Conservation (phyloP, 108 stramenopile genomes). For the Nitzschia putrida region DNA sequence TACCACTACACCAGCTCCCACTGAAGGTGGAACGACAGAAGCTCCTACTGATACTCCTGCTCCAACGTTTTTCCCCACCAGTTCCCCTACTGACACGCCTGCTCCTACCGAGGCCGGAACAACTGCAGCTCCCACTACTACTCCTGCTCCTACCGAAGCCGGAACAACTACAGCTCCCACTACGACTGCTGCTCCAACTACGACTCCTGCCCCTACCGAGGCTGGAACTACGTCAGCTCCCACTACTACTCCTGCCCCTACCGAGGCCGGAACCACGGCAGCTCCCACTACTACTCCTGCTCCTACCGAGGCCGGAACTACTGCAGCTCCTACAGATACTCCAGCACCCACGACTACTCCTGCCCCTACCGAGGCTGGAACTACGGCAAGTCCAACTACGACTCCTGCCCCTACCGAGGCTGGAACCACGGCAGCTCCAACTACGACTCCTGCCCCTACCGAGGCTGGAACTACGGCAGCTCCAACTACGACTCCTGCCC, state of each 20-base stretch:
- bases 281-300: too few species aligned
- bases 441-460: slow-evolving; percentile 1
- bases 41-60: not conserved
- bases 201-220: slow-evolving; percentile 5
- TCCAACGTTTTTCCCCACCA: not conserved
- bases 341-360: slow-evolving; percentile 4
- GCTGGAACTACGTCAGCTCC: too few species aligned
- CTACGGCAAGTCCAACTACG: not conserved
- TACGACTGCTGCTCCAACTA: not conserved
- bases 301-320: too few species aligned
- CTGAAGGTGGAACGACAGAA: slow-evolving; percentile 4
- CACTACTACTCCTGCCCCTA: too few species aligned
- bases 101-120: not conserved
- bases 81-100: not conserved
- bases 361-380: not conserved
- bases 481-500: slow-evolving; percentile 3
- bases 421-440: not conserved
- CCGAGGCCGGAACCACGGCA: too few species aligned
- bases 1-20: not conserved
- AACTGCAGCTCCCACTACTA: not conserved
- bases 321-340: not conserved
- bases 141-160: not conserved
- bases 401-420: not conserved
- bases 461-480: slow-evolving; percentile 2
- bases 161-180: not conserved